Evolutionary conservation across 768 basidiomycete species (phyloP), one percentile per base, ranked within the genome.

Genomic region (Cantharellus anzutake): DNA sequence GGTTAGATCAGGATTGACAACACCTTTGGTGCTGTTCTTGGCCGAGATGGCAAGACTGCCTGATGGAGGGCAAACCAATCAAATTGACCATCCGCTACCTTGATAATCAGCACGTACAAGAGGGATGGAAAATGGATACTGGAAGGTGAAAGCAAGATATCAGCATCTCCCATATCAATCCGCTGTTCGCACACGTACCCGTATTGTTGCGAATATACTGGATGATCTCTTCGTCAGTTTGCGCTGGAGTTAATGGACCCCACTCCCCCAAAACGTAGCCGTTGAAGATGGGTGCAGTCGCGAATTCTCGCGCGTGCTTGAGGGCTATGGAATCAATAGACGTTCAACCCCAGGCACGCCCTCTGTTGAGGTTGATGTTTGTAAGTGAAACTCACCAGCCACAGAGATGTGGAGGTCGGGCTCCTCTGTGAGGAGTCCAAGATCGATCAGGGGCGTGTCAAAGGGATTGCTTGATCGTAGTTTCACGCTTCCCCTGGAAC

Each of bases 1-100:
- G 35, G 66, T 62, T 61, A 79, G 60, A 56, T 67, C 63, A 37
- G 76, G 41, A 53, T 78, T 76, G 52, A 79, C 68, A 0, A 77
- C 76, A 3, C 76, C 11, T 41, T 39, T 34, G 4, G 14, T 5
- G 41, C 56, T 57, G 7, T 37, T 37, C 52, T 37, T 55, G 14
- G 52, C 52, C 11, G 11, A 11, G 52, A 55, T 11, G 35, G 35
- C 52, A 0, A 37, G 11, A 11, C 14, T 55, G 44, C 44, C 29
- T 29, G 44, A 29, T 29, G 20, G 20, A 29, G 1, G 20, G 20
- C 1, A 1, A 29, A 29, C 20, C 20, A 29, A 29, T 29, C 20
- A 29, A 29, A 29, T 1, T n/a, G 20, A 29, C 20, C 20, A 1
- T 29, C 20, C 20, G 20, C 20, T 29, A 29, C 20, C 20, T 29